Base-by-base conservation (phyloP, 257 asterid genomes). In the Osmanthus fragrans region DNA sequence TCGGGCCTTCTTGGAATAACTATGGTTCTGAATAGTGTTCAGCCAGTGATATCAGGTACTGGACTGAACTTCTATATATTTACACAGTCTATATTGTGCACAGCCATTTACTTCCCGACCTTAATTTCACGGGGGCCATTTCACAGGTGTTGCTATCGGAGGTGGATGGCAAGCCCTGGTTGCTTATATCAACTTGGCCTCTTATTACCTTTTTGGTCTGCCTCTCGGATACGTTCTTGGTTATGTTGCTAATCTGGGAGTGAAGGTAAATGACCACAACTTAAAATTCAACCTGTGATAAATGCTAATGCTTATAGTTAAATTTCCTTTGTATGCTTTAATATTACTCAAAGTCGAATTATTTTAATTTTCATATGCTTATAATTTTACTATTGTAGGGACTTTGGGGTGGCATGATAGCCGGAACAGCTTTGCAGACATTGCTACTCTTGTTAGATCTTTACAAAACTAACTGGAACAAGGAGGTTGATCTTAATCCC, bases 21-120 rank as follows among this genome's bases (percentile, higher is more conserved):
- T 0, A 92, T 93, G 97, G 81, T 93, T 77, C 95, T 93, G 80
- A 92, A 92, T 83, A 93, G 98, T 70, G 84, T 90, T 77, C 97
- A 93, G 77, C 98, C 96, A n/a, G 98, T 93, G 27, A 90, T 93
- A 83, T 91, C 98, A 74, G 98, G 97, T 88, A 73, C 40, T 72
- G 6, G 6, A 21, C 34, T 5, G 16, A 19, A 39, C 23, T 27
- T 16, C n/a, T 0, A 47, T 65, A 73, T 45, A 54, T 68, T 67
- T n/a, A 65, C 63, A 51, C 63, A 51, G 63, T 51, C 21, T 51
- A 19, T 49, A 16, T 58, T 23, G 13, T n/a, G 66, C 13, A 6
- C 64, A 10, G 23, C 33, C 45, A 64, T 73, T 42, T 21, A 5
- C 27, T 10, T 37, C 54, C 18, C 23, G 37, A 66, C 42, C 72